Base-by-base conservation (phyloP, 192 early-diverging fungal genomes). In the Podila epicladia region DNA sequence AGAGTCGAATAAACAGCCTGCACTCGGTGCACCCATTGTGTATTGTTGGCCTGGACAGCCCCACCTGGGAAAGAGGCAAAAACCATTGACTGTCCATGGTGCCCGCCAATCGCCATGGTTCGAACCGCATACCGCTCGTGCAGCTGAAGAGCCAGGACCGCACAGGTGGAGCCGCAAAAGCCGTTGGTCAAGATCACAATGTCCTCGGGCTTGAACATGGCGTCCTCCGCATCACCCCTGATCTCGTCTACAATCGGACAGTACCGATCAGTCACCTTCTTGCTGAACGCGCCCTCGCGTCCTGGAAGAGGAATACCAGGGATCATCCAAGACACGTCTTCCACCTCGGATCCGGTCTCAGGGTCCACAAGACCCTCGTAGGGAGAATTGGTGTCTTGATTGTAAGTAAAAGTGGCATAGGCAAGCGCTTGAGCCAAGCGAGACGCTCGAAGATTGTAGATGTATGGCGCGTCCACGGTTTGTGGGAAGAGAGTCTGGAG, bases 31-130 rank as follows among this genome's bases (percentile, higher is more conserved):
- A 65, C 60, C 76, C 76, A 80, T 17, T 63, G 61, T 13, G 76
- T 72, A 20, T 80, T 80, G 32, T 80, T 80, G 22, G 71, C 71
- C 24, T 80, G 76, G 29, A 80, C 76, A 35, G 76, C 76, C 2
- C 82, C 82, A 28, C 82, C 82, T 1, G 82, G 73, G 49, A 76
- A 83, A 9, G 82, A 83, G 0, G 65, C 69, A 57, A 76, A 83
- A n/a, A 62, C 35, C 71, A 83, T 76, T 3, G 66, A 62, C 38
- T 67, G 53, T 38, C 70, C 74, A 24, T 83, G 71, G 28, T 65
- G 67, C 11, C 82, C 82, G 13, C 82, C 82, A 35, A 73, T 48
- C 3, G 65, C 69, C 8, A 75, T 57, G 3, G 82, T 76, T 11
- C 65, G 69, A 9, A 83, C 70, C 17, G 71, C 67, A 29, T 72